Base-by-base conservation (phyloP, 192 early-diverging fungal genomes). In the Oehlia diaphana region DNA sequence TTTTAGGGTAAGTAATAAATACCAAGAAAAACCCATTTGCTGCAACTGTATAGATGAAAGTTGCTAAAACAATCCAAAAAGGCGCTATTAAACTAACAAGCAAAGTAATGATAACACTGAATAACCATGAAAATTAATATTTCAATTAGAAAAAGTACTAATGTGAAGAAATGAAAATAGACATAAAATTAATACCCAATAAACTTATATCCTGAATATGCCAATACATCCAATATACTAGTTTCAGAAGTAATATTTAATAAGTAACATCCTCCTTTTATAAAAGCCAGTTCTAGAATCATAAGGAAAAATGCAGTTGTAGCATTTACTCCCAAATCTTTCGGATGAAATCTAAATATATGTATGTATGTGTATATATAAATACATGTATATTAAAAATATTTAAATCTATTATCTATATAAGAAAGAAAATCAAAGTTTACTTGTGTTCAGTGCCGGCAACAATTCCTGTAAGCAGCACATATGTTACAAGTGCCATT, bases 161-260 rank as follows among this genome's bases (percentile, higher is more conserved):
- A 42, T 4, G 65, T 33, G 65, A 72, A 39, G 3, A 50, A 74
- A 64, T 63, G 26, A 74, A 35, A 78, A 53, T 75, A n/a, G 26
- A 61, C 26, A 66, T 62, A 61, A 35, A 70, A 8, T 12, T 31
- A 63, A 53, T 80, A 85, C 82, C 93, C 91, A 37, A 99, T 91
- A 91, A 97, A 99, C 87, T 97, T 98, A 87, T 99, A 99, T 7
- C 96, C 95, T 80, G 92, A 92, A 76, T 94, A 98, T 14, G 93
- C 92, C 78, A 97, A 80, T 63, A 97, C 84, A 80, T 99, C 96
- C 80, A 97, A 79, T 21, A 96, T 90, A 9, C 92, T 90, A 13
- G 93, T 90, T 77, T 98, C 96, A 14, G 91, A 88, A 6, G 92
- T 84, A 65, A 99, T 94, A 74, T 89, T 96, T 53, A 99, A 86